Conservation (phyloP, 2,329 filamentous ascomycete species). For the Trichoderma hamatum region DNA sequence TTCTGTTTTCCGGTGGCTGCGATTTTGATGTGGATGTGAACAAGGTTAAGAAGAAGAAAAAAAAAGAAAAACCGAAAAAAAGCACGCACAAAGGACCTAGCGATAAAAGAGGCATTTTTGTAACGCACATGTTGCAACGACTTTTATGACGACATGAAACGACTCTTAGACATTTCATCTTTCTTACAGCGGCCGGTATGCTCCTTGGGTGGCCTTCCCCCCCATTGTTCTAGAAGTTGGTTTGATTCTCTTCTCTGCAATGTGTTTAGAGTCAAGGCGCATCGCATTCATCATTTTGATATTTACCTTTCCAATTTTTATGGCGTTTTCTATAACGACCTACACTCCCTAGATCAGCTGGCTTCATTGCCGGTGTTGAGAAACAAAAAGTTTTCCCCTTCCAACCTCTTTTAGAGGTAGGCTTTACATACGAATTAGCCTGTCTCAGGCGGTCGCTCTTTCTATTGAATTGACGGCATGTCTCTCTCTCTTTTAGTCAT, state of each 20-base stretch:
- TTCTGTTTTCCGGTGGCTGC: background rate
- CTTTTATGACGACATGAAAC: slow-evolving; percentile 35
- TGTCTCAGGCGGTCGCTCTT: background rate
- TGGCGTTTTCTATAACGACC: background rate
- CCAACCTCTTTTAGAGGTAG: background rate
- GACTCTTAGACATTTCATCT: slow-evolving; percentile 28
- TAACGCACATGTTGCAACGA: slow-evolving; percentile 32
- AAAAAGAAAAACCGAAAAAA: slow-evolving; percentile 6
- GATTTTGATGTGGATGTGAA: slow-evolving; percentile 19
- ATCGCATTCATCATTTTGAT: slow-evolving; percentile 14
- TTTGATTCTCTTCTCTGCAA: background rate
- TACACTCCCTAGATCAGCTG: background rate
- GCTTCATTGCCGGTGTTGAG: background rate
- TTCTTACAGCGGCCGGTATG: slow-evolving; percentile 4
- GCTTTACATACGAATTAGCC: background rate
- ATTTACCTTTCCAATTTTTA: background rate
- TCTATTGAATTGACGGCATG: background rate
- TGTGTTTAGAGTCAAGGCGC: slow-evolving; percentile 14
- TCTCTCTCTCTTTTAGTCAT: background rate
- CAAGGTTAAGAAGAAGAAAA: slow-evolving; percentile 23
- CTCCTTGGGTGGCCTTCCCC: background rate
- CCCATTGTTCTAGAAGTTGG: slow-evolving; percentile 17
- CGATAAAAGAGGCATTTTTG: slow-evolving; percentile 19
- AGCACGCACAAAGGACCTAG: slow-evolving; percentile 16
- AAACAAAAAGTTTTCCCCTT: background rate